phyloP scores from a whole-genome alignment of 2,329 filamentous ascomycete species.

The Parastagonospora avenae region DNA sequence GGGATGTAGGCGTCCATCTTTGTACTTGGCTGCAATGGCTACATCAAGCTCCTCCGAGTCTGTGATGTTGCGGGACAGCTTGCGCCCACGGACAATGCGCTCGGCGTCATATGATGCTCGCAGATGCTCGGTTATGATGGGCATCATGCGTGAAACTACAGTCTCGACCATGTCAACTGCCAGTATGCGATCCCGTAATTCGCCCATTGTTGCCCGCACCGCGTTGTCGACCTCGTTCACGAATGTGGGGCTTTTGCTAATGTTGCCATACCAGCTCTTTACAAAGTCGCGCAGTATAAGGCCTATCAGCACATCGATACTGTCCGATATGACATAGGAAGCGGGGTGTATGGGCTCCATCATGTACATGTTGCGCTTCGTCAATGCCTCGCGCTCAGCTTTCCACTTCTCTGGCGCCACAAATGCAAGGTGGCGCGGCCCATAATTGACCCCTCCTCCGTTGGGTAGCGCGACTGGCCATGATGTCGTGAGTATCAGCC shows the following conservation, averaged over 20 bases:
- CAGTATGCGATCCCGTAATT: conserved; percentile 73
- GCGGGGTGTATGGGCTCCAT: conserved; percentile 72
- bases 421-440: conserved; percentile 59
- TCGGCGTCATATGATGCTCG: conserved; percentile 92
- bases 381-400: conserved; percentile 70
- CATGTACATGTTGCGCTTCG: conserved; percentile 69
- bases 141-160: conserved; percentile 80
- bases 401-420: conserved; percentile 69
- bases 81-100: conserved; percentile 80
- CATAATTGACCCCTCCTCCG: conserved; percentile 49
- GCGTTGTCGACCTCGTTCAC: conserved; percentile 83
- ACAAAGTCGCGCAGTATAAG: conserved; percentile 84
- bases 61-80: conserved; percentile 86
- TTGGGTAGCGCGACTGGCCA: conserved; percentile 50
- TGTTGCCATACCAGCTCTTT: conserved; percentile 83
- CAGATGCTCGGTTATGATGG: conserved; percentile 86
- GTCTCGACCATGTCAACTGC: conserved; percentile 83
- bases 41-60: conserved; percentile 96
- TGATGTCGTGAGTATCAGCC: conserved; percentile 65
- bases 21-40: conserved; percentile 94
- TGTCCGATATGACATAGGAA: conserved; percentile 77
- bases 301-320: conserved; percentile 78
- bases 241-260: conserved; percentile 81
- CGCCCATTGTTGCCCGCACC: conserved; percentile 73
- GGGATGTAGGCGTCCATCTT: conserved; percentile 83